A percentile compares a stretch with the other conserved stretches of the same genome.
These are phyloP conservation scores for Chaetomiaceae sp. DNA, from an alignment of 2,329 filamentous ascomycete species.

Conservation along the genomic window DNA sequence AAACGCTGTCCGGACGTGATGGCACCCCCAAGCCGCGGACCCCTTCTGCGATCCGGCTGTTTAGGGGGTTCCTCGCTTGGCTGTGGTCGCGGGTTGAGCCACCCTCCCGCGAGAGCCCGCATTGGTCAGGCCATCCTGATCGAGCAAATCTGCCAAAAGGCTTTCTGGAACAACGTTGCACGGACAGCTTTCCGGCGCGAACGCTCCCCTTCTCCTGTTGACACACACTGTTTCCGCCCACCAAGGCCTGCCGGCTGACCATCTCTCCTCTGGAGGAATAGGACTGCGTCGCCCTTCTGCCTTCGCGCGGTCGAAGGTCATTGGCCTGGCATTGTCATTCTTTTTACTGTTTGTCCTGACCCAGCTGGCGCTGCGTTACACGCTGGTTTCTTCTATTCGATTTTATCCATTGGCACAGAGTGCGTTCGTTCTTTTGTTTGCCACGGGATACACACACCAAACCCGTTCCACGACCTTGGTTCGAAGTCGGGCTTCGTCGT, in stretches of 20 bases:
- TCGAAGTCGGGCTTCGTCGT: constrained; percentile 20
- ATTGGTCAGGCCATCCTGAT: constrained; percentile 27
- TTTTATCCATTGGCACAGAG: constrained; percentile 24
- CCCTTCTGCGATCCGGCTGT: constrained; percentile 34
- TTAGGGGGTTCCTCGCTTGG: constrained; percentile 30
- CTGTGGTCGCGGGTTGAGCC: constrained; percentile 25
- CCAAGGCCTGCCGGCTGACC: constrained; percentile 20
- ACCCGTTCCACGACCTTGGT: constrained; percentile 27
- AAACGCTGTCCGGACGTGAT: constrained; percentile 44
- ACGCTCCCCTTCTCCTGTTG: constrained; percentile 20
- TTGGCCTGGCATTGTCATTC: constrained; percentile 19
- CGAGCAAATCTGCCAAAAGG: constrained; percentile 26
- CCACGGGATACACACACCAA: constrained; percentile 27
- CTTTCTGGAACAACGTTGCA: constrained; percentile 14
- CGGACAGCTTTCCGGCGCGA: not conserved
- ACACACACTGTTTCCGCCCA: constrained; percentile 12
- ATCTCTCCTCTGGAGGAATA: constrained; percentile 12
- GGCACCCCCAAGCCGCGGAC: constrained; percentile 25
- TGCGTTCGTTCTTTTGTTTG: constrained; percentile 25
- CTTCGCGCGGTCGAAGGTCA: constrained; percentile 23
- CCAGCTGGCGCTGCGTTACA: constrained; percentile 24
- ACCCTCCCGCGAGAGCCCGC: constrained; percentile 23
- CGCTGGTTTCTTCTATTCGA: constrained; percentile 20
- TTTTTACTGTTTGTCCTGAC: constrained; percentile 21
- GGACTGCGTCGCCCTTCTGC: constrained; percentile 19